These are phyloP conservation scores for Musa acuminata DNA, from an alignment of 176 grass and related monocot genomes.

Conservation along the genomic window DNA sequence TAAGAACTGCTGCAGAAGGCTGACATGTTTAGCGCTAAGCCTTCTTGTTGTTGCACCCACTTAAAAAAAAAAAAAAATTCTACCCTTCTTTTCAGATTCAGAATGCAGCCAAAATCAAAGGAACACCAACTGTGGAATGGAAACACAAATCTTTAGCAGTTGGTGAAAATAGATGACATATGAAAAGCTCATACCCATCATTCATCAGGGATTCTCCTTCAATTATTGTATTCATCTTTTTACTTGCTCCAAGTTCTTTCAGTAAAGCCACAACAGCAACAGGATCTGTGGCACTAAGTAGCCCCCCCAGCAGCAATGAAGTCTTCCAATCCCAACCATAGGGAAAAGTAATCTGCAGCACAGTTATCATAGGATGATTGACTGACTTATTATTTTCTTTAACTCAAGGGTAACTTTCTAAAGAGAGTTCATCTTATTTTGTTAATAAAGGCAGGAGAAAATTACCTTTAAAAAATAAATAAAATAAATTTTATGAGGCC, in stretches of 20 bases:
- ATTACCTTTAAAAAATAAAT: not conserved
- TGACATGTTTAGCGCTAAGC: too few species aligned
- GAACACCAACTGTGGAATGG: too few species aligned
- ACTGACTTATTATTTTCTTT: not conserved
- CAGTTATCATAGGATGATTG: slow-evolving; percentile 11
- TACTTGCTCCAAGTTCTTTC: slow-evolving; percentile 90
- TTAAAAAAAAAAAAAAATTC: too few species aligned
- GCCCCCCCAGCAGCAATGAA: slow-evolving; percentile 70
- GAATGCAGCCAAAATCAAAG: too few species aligned
- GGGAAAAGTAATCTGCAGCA: slow-evolving; percentile 61
- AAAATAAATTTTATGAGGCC: not conserved
- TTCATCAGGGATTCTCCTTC: slow-evolving; percentile 97
- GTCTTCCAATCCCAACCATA: slow-evolving; percentile 96
- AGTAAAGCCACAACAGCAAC: slow-evolving; percentile 81
- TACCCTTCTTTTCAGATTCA: too few species aligned
- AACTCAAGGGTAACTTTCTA: not conserved
- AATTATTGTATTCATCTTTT: slow-evolving; percentile 90
- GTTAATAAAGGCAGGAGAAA: not conserved
- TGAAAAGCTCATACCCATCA: slow-evolving; percentile 46
- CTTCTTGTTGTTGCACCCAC: too few species aligned
- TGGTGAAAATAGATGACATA: not conserved
- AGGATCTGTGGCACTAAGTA: slow-evolving; percentile 93
- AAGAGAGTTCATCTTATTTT: not conserved
- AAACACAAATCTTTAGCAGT: too few species aligned
- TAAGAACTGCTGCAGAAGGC: too few species aligned